Base-by-base conservation (phyloP, 106 monocot species). In the Hemerocallis citrina region DNA sequence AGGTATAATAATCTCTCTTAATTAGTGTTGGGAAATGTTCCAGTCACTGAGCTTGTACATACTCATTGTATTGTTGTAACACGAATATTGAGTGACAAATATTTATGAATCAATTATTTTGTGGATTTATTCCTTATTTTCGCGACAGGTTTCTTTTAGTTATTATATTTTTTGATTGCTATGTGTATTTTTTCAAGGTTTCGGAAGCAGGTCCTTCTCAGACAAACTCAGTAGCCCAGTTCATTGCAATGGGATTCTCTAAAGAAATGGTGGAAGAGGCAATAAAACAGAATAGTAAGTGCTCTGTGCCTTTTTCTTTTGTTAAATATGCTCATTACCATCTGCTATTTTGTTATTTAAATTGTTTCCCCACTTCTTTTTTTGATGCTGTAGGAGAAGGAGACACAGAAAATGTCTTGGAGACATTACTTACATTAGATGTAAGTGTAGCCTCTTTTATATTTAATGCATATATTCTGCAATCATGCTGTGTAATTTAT, bases 201-300 rank as follows among this genome's bases (percentile, higher is more conserved):
- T 62, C 1, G 25, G 49, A 65, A 41, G 71, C 61, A 17, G 70
- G 72, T 22, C 61, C 72, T 52, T 72, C 77, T 44, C 54, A 49
- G 1, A 45, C 62, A 5, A 61, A 29, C 2, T 34, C 63, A 33
- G 35, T 67, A 9, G 38, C 67, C 3, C 48, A 68, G 37, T 72
- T 61, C 22, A 48, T 78, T 7, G 62, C 6, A 15, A 78, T 78
- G 77, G 77, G 77, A 6, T 78, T 72, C 20, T 11, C 66, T 12
- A 62, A 78, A 52, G 77, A 72, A 0, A 59, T 72, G 61, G 67
- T 78, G 35, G 52, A 10, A 1, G 67, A 46, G 24, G 77, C 72
- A 35, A 54, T 78, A 7, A 25, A 72, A 24, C 52, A 78, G 2
- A 52, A 61, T 52, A 67, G 77, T 72, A 17, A 43, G 62, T 62